phyloP scores from a whole-genome alignment of 352 stramenopile species.

The Phytophthora pluvialis region DNA sequence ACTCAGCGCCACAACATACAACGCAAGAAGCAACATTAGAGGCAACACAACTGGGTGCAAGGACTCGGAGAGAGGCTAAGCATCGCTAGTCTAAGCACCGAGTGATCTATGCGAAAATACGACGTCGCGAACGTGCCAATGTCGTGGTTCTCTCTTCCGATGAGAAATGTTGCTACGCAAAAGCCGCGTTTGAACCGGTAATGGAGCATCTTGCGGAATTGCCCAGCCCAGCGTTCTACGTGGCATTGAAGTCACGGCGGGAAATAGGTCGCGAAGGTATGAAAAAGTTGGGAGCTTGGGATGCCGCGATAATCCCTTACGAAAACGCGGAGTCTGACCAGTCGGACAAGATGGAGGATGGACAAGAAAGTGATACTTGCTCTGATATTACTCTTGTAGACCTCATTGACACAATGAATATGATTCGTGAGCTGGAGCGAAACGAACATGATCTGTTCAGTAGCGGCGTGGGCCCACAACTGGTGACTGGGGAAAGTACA shows the following conservation, averaged over 20 bases:
- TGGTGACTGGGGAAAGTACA: too few relatives aligned
- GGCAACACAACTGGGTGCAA: too few relatives aligned
- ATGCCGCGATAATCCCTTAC: background rate
- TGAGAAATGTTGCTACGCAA: conserved; percentile 17
- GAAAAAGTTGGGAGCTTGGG: background rate
- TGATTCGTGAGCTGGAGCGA: background rate
- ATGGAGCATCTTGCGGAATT: conserved; percentile 1
- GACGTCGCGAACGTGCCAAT: conserved; percentile 6
- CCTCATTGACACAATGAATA: background rate
- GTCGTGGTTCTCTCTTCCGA: conserved; percentile 9
- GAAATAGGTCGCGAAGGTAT: background rate
- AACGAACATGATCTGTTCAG: background rate
- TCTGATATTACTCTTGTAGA: background rate
- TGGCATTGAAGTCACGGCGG: background rate
- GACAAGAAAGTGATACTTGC: background rate
- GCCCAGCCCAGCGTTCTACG: background rate
- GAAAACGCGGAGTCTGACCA: background rate
- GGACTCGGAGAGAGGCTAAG: background rate
- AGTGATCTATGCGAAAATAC: conserved; percentile 6
- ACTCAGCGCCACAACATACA: too few relatives aligned
- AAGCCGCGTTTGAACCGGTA: conserved; percentile 6
- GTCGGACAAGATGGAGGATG: background rate
- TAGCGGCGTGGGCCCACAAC: too few relatives aligned
- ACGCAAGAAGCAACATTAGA: too few relatives aligned
- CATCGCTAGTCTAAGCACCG: background rate